Conservation (phyloP, 805 yeast species). For the Candida silvicultrix region DNA sequence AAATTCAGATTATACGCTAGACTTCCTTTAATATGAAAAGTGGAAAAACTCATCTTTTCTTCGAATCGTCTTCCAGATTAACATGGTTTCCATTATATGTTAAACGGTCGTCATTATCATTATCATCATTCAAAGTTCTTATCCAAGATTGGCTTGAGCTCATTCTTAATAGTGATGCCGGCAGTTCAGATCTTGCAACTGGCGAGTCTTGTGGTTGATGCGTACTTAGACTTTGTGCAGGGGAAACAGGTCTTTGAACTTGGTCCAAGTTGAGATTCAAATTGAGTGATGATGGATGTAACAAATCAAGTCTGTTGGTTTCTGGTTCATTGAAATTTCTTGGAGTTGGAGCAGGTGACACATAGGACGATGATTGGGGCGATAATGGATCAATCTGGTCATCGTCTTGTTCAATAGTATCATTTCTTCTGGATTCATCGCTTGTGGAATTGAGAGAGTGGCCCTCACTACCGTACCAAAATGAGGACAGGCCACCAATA, state of each 20-base stretch:
- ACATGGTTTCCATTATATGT: conserved; percentile 55
- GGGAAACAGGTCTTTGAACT: conserved; percentile 12
- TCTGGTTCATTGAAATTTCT: conserved; percentile 1
- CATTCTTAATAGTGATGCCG: conserved; percentile 9
- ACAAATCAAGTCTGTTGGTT: conserved; percentile 3
- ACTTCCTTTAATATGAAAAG: too few relatives aligned
- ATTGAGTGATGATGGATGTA: conserved; percentile 19
- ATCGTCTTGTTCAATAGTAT: conserved; percentile 3
- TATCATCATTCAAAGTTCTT: conserved; percentile 23
- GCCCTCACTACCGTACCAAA: conserved; percentile 22
- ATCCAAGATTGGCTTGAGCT: conserved; percentile 15
- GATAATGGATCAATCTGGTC: conserved; percentile 6
- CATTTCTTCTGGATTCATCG: not conserved
- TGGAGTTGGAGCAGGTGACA: conserved; percentile 21
- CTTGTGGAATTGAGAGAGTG: not conserved
- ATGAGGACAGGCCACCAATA: conserved; percentile 26
- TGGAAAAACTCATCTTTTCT: conserved; percentile 6
- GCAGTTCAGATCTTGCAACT: conserved; percentile 5
- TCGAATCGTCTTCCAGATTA: conserved; percentile 43
- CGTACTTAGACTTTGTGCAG: conserved; percentile 2
- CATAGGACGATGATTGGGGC: conserved; percentile 21
- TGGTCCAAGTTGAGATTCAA: conserved; percentile 12
- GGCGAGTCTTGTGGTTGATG: conserved; percentile 2
- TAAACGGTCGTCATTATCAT: conserved; percentile 29
- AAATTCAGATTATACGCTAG: too few relatives aligned